Evolutionary conservation across 208 protist genomes (phyloP), one percentile per base, ranked within the genome.

Genomic region (Blechomonas ayalai): DNA sequence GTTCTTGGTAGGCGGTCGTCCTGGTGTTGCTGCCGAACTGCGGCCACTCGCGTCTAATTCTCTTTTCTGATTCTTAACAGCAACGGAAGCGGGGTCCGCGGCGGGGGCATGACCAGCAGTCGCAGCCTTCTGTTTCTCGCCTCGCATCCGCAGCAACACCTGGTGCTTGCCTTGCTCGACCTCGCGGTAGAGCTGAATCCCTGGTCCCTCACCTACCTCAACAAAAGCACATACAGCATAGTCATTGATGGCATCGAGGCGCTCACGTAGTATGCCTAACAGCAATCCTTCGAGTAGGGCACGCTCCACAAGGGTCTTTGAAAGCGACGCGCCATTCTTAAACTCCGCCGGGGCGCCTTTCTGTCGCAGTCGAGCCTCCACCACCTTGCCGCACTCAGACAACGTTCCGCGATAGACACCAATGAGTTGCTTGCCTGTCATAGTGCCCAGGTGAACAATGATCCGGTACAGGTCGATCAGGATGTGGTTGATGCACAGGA

Each of bases 391-490:
- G 45, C 86, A 76, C 55, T 92, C 80, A 1, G 59, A 67, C 22
- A 59, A 24, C 2, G 73, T 44, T 25, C 81, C 80, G 7, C 79
- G 67, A 59, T 89, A 93, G 5, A 93, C 76, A 24, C 56, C 80
- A 28, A 86, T 45, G 0, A 90, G 69, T 61, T 93, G 85, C 61
- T 87, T 85, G 36, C 52, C 42, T 36, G 85, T 93, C 61, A 93
- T 68, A 8, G 60, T 62, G 13, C 85, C 85, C 2, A 93, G 60
- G 15, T 76, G 65, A 0, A 54, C 18, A 19, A 90, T 37, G 31
- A 93, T 87, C 32, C 61, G 54, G 52, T 72, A 66, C 16, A 89
- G 29, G 41, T 90, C 85, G 9, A 83, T 32, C 3, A 90, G 16
- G 27, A 86, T 82, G 15, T 13, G 2, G 29, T 42, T 69, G 18